These are phyloP conservation scores for Trichoderma asperellum DNA, from an alignment of 2,329 filamentous ascomycete genomes.

Conservation along the genomic window DNA sequence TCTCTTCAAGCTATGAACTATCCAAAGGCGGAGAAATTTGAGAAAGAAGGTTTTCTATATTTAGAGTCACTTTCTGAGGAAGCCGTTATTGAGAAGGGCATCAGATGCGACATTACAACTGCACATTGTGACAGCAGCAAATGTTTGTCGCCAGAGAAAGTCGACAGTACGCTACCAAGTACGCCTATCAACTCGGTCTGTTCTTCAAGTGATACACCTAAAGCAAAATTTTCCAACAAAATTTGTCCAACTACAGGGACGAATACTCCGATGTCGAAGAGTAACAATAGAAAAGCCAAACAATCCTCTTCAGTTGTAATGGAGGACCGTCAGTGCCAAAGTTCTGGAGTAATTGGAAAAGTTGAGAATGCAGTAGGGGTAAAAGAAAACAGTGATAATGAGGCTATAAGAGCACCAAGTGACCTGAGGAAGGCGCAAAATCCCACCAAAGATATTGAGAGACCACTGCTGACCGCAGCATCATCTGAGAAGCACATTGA, in stretches of 20 bases:
- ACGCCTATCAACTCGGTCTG: slow-evolving; percentile 20
- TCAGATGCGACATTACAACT: slow-evolving; percentile 1
- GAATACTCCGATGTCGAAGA: not conserved
- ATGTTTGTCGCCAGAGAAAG: slow-evolving; percentile 27
- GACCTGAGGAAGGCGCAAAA: not conserved
- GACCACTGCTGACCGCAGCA: not conserved
- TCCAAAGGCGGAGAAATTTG: not conserved
- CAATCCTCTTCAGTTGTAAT: not conserved
- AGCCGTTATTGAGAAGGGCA: slow-evolving; percentile 27
- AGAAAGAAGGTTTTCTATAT: slow-evolving; percentile 31
- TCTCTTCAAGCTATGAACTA: not conserved
- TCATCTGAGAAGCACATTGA: not conserved
- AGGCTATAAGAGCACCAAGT: not conserved
- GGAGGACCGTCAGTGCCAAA: not conserved
- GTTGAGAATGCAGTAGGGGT: no score
- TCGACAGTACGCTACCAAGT: slow-evolving; percentile 30
- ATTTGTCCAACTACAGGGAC: not conserved
- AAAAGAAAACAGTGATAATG: not conserved
- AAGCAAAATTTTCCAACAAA: not conserved
- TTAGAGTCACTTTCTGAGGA: slow-evolving; percentile 41
- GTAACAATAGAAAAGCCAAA: not conserved
- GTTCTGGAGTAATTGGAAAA: no score
- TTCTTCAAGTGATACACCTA: not conserved
- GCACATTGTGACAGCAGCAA: slow-evolving; percentile 28
- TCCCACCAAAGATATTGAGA: not conserved